Conservation (phyloP, 805 yeast species). For the Metschnikowia bowlesiae region DNA sequence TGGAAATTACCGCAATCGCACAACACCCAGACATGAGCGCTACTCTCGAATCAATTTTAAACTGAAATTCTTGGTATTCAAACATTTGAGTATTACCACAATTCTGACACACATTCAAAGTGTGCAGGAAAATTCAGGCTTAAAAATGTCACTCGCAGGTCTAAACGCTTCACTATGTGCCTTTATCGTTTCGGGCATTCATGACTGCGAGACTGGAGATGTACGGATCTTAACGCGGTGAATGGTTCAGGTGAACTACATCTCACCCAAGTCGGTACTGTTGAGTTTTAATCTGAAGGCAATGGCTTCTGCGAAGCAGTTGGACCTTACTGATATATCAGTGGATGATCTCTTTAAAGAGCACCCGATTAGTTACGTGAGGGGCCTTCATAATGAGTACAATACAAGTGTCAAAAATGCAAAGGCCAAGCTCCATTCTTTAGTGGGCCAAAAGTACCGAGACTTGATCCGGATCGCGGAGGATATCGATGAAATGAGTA, state of each 20-base stretch:
- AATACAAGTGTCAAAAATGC: slow-evolving; percentile 24
- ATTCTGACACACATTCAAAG: neutral
- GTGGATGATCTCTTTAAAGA: slow-evolving; percentile 34
- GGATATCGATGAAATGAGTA: slow-evolving; percentile 33
- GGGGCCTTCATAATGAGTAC: slow-evolving; percentile 26
- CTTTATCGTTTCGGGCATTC: neutral
- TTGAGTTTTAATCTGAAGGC: neutral
- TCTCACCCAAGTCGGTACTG: neutral
- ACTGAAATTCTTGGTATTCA: no score
- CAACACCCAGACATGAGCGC: neutral
- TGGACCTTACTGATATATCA: slow-evolving; percentile 11
- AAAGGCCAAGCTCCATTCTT: slow-evolving; percentile 29
- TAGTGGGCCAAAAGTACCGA: slow-evolving; percentile 40
- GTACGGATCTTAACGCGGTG: neutral
- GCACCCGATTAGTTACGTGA: slow-evolving; percentile 30
- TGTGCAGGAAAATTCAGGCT: no score
- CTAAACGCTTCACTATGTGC: neutral
- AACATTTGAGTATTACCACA: neutral
- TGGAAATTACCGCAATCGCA: neutral
- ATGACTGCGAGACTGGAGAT: neutral
- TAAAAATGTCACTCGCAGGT: no score
- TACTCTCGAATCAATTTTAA: neutral
- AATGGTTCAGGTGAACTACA: neutral
- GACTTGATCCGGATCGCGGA: slow-evolving; percentile 43
- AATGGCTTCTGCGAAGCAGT: slow-evolving; percentile 1